Base-by-base conservation (phyloP, 768 basidiomycete genomes). In the Termitomyces sp. region DNA sequence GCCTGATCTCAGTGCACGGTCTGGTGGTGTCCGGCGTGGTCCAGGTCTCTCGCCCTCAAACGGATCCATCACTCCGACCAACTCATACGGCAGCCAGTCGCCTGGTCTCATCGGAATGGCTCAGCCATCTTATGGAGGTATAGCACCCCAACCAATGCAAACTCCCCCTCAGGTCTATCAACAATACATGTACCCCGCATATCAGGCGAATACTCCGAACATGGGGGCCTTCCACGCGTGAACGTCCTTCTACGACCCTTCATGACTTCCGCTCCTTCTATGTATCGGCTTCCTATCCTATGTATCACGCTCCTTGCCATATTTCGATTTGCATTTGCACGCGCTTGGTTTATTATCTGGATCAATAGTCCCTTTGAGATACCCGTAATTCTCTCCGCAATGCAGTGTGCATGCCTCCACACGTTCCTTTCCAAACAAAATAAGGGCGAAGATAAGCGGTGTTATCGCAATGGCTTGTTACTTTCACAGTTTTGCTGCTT, bases 161-260 rank as follows among this genome's bases (percentile, higher is more conserved):
- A 73, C 86, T 10, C 80, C 86, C 57, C 77, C 81, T 60, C 87
- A 89, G 65, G 71, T 87, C 61, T 91, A 91, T 69, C 85, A 88
- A 71, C 80, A 85, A 57, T 92, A 91, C 76, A 86, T 91, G 88
- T 90, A 90, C 68, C 86, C 87, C 72, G 77, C 88, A 69, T 92
- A 92, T 72, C 88, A 88, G 70, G 86, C 88, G 72, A 85, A 81
- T 63, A 82, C 85, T 22, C 82, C 83, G 62, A 87, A 88, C 71
- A 88, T 91, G 85, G 88, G 90, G 66, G 68, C 86, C 52, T 92
- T 86, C 80, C 85, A 85, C 70, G 70, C 80, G 62, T 87, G 76
- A 85, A 72, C 59, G 69, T 64, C 65, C 64, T 63, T 43, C 53
- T 64, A 78, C 69, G 78, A 78, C 68, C 62, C 46, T 63, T 77